A percentile compares a stretch with the other conserved stretches of the same genome.
Evolutionary conservation across 2,329 filamentous ascomycete genomes (phyloP).

Genomic region (Raffaelea deltoideospora): DNA sequence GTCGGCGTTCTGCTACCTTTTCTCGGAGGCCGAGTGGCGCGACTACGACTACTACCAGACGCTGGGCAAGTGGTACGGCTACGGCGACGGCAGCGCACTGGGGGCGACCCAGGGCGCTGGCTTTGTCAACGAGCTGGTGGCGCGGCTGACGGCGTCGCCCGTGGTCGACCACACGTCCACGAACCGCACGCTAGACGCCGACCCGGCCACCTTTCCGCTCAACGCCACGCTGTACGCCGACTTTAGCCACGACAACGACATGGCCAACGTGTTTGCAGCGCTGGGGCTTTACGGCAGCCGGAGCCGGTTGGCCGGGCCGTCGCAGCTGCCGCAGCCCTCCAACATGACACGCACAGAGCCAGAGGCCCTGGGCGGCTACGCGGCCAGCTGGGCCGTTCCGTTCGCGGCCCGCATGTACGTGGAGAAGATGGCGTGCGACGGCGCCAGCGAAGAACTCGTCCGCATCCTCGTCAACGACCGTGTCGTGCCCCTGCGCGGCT

Average conservation of each 20-base stretch:
- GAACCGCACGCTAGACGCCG: slow-evolving; percentile 60
- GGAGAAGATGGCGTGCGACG: slow-evolving; percentile 65
- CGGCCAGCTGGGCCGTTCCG: slow-evolving; percentile 64
- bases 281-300: slow-evolving; percentile 62
- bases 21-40: slow-evolving; percentile 57
- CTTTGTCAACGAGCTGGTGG: slow-evolving; percentile 75
- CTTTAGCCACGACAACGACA: slow-evolving; percentile 84
- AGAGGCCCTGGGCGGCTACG: slow-evolving; percentile 48
- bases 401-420: slow-evolving; percentile 73
- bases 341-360: slow-evolving; percentile 34
- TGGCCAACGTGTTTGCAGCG: slow-evolving; percentile 61
- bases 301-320: slow-evolving; percentile 20
- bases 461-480: slow-evolving; percentile 73
- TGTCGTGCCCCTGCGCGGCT: slow-evolving; percentile 57
- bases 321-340: slow-evolving; percentile 25
- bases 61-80: slow-evolving; percentile 75
- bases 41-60: slow-evolving; percentile 70
- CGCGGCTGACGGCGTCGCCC: slow-evolving; percentile 53
- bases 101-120: slow-evolving; percentile 78
- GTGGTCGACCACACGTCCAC: slow-evolving; percentile 61
- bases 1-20: slow-evolving; percentile 63
- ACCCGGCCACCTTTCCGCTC: slow-evolving; percentile 58
- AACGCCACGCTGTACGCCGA: slow-evolving; percentile 61
- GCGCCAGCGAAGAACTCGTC: slow-evolving; percentile 48
- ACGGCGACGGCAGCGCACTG: slow-evolving; percentile 59